A percentile compares a stretch with the other conserved stretches of the same genome.
phyloP scores from a whole-genome alignment of 2,329 filamentous ascomycete genomes.

The Anthostomella pinea region DNA sequence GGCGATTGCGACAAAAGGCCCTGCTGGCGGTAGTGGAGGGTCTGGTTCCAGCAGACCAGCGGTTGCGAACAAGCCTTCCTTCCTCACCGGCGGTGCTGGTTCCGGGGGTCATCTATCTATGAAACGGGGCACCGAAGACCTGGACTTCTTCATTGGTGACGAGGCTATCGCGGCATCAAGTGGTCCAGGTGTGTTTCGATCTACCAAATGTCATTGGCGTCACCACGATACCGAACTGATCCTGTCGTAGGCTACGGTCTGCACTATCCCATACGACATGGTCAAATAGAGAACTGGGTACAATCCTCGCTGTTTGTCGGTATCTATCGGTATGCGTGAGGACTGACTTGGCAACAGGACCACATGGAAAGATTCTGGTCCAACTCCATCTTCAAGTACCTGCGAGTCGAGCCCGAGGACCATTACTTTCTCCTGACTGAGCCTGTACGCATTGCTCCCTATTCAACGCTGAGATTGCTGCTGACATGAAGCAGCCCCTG shows the following conservation, averaged over 20 bases:
- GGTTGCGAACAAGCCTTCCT: slow-evolving; percentile 92
- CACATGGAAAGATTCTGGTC: slow-evolving; percentile 99
- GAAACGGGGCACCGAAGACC: slow-evolving; percentile 94
- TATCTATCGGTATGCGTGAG: too few relatives aligned
- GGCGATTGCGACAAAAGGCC: slow-evolving; percentile 92
- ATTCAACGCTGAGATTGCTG: slow-evolving; percentile 3
- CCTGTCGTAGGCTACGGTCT: slow-evolving; percentile 73
- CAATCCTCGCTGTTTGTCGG: not conserved
- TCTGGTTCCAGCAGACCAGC: slow-evolving; percentile 85
- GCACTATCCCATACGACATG: slow-evolving; percentile 96
- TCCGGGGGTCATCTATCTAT: slow-evolving; percentile 76
- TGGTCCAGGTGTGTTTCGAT: slow-evolving; percentile 76
- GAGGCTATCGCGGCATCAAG: slow-evolving; percentile 82
- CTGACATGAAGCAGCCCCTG: slow-evolving; percentile 62
- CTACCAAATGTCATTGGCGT: slow-evolving; percentile 2
- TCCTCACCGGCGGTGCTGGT: slow-evolving; percentile 86
- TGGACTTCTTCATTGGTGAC: slow-evolving; percentile 98
- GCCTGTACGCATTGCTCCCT: slow-evolving; percentile 61
- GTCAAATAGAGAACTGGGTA: slow-evolving; percentile 99
- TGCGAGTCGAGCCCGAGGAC: slow-evolving; percentile 96
- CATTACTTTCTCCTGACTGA: slow-evolving; percentile 98
- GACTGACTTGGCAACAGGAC: slow-evolving; percentile 56
- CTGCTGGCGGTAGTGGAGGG: slow-evolving; percentile 65
- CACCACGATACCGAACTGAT: too few relatives aligned
- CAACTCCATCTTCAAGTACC: slow-evolving; percentile 99